These are phyloP conservation scores for Tetraselmis striata DNA, from an alignment of 139 green algal genomes.

Conservation along the genomic window DNA sequence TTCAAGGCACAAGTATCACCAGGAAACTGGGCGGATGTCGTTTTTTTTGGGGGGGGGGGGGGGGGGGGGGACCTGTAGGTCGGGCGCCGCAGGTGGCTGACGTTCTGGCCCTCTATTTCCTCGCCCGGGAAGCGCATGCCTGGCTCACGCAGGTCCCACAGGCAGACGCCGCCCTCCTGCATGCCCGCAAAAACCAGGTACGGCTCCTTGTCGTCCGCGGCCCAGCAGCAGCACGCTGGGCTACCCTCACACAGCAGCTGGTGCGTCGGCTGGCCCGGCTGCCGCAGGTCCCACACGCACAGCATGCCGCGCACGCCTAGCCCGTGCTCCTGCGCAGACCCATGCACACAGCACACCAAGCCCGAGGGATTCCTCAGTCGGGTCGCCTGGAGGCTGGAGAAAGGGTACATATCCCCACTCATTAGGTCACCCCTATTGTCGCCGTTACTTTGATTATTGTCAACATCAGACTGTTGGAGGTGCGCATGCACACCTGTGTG, in stretches of 20 bases:
- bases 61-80: conserved; percentile 1
- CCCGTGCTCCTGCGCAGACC: background rate
- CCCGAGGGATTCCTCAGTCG: background rate
- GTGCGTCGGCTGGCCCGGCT: background rate
- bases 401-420: no score
- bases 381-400: no score
- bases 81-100: background rate
- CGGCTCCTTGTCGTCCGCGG: background rate
- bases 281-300: conserved; percentile 8
- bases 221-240: conserved; percentile 7
- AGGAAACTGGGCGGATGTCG: no score
- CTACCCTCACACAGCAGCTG: background rate
- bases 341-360: background rate
- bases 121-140: background rate
- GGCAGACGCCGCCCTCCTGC: conserved; percentile 20
- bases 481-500: no score
- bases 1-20: no score
- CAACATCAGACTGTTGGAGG: no score
- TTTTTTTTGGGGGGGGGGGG: no score
- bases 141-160: conserved; percentile 19
- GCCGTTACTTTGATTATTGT: no score
- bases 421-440: no score
- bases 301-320: background rate
- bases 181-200: conserved; percentile 9
- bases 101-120: background rate